phyloP scores from a whole-genome alignment of 2,329 filamentous ascomycete genomes.

The Cladosporium sphaerospermum region DNA sequence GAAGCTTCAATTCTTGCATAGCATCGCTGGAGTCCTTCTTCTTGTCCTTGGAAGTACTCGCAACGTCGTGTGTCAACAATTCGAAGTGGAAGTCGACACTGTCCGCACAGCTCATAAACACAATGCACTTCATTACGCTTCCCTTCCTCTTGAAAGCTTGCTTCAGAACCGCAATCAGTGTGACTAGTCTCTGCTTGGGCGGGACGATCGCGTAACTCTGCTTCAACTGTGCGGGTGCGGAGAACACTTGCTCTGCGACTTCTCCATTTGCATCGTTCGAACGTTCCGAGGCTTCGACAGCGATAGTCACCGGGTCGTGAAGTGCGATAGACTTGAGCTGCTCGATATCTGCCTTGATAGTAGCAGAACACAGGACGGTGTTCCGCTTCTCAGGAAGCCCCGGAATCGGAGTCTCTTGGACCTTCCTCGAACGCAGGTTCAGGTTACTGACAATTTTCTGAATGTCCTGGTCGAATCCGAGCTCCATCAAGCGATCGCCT shows the following conservation, averaged over 20 bases:
- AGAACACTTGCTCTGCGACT: slow-evolving; percentile 54
- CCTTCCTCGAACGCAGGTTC: slow-evolving; percentile 57
- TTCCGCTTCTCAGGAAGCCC: slow-evolving; percentile 69
- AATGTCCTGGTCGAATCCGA: slow-evolving; percentile 93
- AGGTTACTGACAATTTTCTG: slow-evolving; percentile 78
- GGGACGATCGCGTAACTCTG: slow-evolving; percentile 85
- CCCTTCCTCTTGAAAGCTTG: slow-evolving; percentile 82
- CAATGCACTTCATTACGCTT: slow-evolving; percentile 90
- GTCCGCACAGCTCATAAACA: slow-evolving; percentile 95
- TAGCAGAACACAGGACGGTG: slow-evolving; percentile 90
- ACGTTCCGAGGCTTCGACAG: slow-evolving; percentile 52
- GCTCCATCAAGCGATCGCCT: slow-evolving; percentile 95
- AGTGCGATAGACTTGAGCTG: slow-evolving; percentile 89
- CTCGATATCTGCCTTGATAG: slow-evolving; percentile 96
- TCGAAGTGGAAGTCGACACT: slow-evolving; percentile 96
- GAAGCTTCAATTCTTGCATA: slow-evolving; percentile 12
- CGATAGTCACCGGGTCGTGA: slow-evolving; percentile 84
- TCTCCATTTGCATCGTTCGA: slow-evolving; percentile 39
- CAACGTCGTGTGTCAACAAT: slow-evolving; percentile 53
- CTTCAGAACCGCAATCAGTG: slow-evolving; percentile 76
- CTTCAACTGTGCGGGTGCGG: slow-evolving; percentile 85
- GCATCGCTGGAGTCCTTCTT: slow-evolving; percentile 15
- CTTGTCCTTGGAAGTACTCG: slow-evolving; percentile 32
- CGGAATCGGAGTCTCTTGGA: slow-evolving; percentile 54
- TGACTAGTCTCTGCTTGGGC: slow-evolving; percentile 84